Percentiles rank a stretch among this genome's conserved stretches.
Evolutionary conservation across 768 basidiomycete genomes (phyloP).

Genomic region (Russula sp.): DNA sequence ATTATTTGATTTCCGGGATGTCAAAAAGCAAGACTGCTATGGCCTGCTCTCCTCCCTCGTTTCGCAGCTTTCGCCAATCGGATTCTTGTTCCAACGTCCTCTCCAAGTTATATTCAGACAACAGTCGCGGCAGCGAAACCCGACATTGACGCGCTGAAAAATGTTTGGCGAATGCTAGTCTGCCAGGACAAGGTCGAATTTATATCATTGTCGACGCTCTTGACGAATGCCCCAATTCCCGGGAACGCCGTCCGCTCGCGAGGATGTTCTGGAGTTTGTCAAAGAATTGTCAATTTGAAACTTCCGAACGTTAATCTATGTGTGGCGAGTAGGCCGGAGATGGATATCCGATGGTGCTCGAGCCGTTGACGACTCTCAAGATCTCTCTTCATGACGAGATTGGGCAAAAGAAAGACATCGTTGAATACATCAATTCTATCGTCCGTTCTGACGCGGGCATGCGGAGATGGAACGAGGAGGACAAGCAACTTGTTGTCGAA

Average conservation of each 20-base stretch:
- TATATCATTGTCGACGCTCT: conserved; percentile 14
- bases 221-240: background rate
- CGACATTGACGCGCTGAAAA: background rate
- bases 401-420: background rate
- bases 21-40: conserved; percentile 2
- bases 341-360: background rate
- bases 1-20: conserved; percentile 18
- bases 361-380: background rate
- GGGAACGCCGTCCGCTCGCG: background rate
- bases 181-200: background rate
- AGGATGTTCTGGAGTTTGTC: background rate
- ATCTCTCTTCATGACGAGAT: background rate
- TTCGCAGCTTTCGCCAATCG: conserved; percentile 3
- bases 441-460: background rate
- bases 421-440: background rate
- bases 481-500: conserved; percentile 1
- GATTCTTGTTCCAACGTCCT: conserved; percentile 1
- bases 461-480: background rate
- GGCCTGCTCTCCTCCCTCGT: conserved; percentile 10
- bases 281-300: background rate
- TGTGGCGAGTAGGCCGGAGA: background rate
- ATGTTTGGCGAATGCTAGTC: background rate
- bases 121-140: background rate
- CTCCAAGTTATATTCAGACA: background rate
- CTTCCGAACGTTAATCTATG: background rate